phyloP scores from a whole-genome alignment of 176 grass and related monocot genomes.

The Paspalum notatum region DNA sequence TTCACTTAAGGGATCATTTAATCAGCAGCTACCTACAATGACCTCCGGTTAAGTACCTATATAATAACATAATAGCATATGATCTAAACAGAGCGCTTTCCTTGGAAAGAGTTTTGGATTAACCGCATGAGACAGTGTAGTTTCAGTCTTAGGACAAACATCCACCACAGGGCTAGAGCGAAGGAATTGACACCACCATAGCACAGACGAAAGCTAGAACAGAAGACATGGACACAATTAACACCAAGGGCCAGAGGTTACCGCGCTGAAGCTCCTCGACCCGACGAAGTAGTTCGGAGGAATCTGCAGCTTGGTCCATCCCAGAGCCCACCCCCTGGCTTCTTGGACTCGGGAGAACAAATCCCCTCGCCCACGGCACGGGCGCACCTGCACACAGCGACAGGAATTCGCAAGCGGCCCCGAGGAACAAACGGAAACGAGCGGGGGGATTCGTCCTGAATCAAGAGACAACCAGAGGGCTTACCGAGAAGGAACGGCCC shows the following conservation, averaged over 20 bases:
- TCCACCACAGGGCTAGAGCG: background rate
- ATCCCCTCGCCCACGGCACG: background rate
- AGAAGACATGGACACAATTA: background rate
- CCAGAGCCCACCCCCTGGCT: background rate
- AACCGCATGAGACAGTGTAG: background rate
- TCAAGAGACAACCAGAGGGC: no score
- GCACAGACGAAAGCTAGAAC: background rate
- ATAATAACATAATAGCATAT: background rate
- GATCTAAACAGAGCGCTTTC: background rate
- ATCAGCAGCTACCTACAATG: background rate
- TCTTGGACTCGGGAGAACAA: background rate
- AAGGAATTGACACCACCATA: constrained; percentile 5
- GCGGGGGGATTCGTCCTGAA: background rate
- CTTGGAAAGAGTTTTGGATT: background rate
- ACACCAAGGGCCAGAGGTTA: background rate
- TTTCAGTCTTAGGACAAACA: background rate
- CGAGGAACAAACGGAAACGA: background rate
- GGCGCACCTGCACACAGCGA: background rate
- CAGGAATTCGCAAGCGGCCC: background rate
- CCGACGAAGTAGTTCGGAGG: background rate
- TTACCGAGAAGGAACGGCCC: no score
- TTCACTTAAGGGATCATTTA: constrained; percentile 8
- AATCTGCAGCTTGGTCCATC: constrained; percentile 39
- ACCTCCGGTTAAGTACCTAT: background rate
- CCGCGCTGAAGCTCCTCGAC: constrained; percentile 30